phyloP scores from a whole-genome alignment of 1,139 yeast genomes.

The Wickerhamomyces sp. region DNA sequence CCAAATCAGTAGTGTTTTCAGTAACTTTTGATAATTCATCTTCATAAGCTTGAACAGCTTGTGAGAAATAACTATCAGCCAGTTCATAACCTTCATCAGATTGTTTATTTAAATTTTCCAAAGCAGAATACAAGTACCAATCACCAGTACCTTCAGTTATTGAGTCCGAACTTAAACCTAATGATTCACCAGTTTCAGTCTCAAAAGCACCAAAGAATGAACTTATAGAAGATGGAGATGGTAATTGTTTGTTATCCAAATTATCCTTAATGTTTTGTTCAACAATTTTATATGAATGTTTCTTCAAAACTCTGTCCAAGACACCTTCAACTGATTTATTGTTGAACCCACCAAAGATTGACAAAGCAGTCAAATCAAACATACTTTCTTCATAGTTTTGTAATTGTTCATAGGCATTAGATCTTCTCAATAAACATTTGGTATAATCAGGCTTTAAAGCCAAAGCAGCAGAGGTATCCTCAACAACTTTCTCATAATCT shows the following conservation, averaged over 20 bases:
- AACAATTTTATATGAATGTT: conserved; percentile 66
- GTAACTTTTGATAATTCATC: conserved; percentile 18
- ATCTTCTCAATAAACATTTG: conserved; percentile 80
- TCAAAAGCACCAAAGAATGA: conserved; percentile 71
- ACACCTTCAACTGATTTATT: conserved; percentile 75
- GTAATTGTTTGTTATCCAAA: conserved; percentile 50
- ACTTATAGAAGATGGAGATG: conserved; percentile 79
- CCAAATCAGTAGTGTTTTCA: conserved; percentile 11
- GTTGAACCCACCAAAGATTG: conserved; percentile 72
- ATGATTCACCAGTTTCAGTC: conserved; percentile 28
- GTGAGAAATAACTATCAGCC: conserved; percentile 64
- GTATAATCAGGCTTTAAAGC: conserved; percentile 82
- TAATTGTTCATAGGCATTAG: conserved; percentile 79
- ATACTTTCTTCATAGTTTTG: conserved; percentile 80
- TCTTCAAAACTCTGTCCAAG: conserved; percentile 81
- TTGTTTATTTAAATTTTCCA: conserved; percentile 57
- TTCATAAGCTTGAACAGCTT: conserved; percentile 58
- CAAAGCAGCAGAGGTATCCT: conserved; percentile 83
- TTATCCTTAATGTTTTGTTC: conserved; percentile 39
- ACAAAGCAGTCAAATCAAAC: conserved; percentile 84
- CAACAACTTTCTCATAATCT: conserved; percentile 76
- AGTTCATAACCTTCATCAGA: conserved; percentile 68
- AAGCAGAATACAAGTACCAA: conserved; percentile 62
- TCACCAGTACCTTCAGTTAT: conserved; percentile 50
- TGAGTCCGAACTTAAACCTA: conserved; percentile 42